phyloP scores from a whole-genome alignment of 495 filamentous ascomycete genomes.

The Penicillium desertorum region DNA sequence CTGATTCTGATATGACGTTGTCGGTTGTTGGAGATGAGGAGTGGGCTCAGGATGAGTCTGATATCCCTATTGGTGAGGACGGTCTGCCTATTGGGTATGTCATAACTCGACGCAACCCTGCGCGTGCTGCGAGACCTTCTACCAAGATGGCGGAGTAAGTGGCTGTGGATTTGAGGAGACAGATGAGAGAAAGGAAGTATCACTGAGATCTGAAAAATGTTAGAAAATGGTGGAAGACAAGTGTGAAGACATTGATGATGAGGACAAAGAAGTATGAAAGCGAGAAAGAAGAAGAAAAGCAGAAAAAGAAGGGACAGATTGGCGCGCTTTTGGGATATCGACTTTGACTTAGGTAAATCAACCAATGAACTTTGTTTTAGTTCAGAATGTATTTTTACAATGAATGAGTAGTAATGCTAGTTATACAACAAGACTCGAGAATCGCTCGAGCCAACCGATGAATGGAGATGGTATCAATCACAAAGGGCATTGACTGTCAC shows the following conservation, averaged over 20 bases:
- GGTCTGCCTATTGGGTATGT: not conserved
- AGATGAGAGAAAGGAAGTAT: not conserved
- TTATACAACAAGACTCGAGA: constrained; percentile 14
- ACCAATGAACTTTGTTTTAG: not conserved
- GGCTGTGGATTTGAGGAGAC: not conserved
- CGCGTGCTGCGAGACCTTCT: constrained; percentile 11
- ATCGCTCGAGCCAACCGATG: constrained; percentile 8
- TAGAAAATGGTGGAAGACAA: not conserved
- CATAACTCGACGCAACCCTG: constrained; percentile 13
- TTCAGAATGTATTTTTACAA: constrained; percentile 15
- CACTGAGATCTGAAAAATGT: not conserved
- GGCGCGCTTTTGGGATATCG: not conserved
- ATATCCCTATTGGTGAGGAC: not conserved
- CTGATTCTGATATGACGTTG: constrained; percentile 6
- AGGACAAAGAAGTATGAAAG: not conserved
- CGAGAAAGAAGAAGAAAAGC: not conserved
- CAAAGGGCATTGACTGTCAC: constrained; percentile 10
- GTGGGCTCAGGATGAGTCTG: constrained; percentile 1
- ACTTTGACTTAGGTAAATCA: not conserved
- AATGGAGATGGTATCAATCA: constrained; percentile 33
- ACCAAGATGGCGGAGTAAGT: constrained; percentile 6
- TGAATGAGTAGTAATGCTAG: constrained; percentile 5
- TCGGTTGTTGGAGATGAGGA: not conserved
- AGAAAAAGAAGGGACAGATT: not conserved
- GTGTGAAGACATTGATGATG: not conserved